A percentile compares a stretch with the other conserved stretches of the same genome.
These are phyloP conservation scores for Yarrowia keelungensis DNA, from an alignment of 805 yeast species.

Conservation along the genomic window DNA sequence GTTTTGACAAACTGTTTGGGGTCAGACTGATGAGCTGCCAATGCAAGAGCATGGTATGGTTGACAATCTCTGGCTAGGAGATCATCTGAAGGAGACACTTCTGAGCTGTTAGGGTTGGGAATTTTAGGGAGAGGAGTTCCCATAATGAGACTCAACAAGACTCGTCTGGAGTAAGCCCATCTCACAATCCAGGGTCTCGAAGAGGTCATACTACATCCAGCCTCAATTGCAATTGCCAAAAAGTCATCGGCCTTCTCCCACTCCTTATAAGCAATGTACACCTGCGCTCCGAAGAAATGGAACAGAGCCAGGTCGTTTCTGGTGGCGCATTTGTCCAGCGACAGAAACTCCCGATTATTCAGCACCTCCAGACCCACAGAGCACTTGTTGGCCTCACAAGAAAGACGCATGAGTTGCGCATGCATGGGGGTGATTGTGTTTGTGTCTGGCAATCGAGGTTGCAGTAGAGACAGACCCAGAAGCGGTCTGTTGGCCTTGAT, in stretches of 20 bases:
- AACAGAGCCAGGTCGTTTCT: constrained; percentile 23
- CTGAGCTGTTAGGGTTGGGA: constrained; percentile 12
- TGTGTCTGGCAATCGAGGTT: constrained; percentile 4
- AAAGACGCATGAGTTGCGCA: constrained; percentile 34
- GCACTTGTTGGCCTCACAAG: constrained; percentile 13
- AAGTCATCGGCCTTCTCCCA: constrained; percentile 41
- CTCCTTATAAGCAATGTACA: constrained; percentile 38
- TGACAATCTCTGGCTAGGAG: constrained; percentile 27
- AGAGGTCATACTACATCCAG: background rate
- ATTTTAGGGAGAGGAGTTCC: constrained; percentile 9
- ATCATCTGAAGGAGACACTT: constrained; percentile 21
- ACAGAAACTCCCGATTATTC: constrained; percentile 6
- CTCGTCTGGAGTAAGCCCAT: constrained; percentile 4
- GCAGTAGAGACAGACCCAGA: constrained; percentile 17
- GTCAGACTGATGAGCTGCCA: constrained; percentile 14
- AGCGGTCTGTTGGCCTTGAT: constrained; percentile 9
- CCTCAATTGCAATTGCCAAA: constrained; percentile 39
- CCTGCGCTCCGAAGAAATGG: constrained; percentile 42
- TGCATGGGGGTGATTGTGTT: constrained; percentile 35
- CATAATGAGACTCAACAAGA: constrained; percentile 24
- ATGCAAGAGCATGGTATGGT: constrained; percentile 22
- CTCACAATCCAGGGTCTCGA: constrained; percentile 9
- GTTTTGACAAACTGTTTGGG: constrained; percentile 12
- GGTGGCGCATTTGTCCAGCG: constrained; percentile 25
- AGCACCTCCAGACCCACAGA: constrained; percentile 24